phyloP scores from a whole-genome alignment of 164 flowering plant genomes.

The Pachysandra terminalis region DNA sequence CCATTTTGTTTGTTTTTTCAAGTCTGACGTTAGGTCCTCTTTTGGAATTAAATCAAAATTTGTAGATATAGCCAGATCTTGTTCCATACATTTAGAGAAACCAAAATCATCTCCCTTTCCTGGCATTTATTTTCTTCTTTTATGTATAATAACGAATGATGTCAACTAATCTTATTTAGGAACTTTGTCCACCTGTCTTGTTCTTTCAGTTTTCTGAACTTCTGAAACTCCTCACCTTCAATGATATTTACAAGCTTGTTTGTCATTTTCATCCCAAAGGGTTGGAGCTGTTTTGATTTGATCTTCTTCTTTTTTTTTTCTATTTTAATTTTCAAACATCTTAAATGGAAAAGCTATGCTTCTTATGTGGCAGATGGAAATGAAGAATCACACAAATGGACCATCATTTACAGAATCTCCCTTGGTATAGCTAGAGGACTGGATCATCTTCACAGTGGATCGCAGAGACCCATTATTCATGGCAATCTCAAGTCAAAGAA shows the following conservation, averaged over 20 bases:
- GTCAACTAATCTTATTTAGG: no score
- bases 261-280: not conserved
- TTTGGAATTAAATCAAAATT: no score
- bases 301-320: not conserved
- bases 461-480: conserved; percentile 61
- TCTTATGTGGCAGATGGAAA: conserved; percentile 41
- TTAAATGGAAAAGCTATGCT: conserved; percentile 3
- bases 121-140: no score
- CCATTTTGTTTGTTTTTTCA: no score
- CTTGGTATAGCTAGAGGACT: conserved; percentile 71
- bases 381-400: conserved; percentile 60
- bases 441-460: conserved; percentile 72
- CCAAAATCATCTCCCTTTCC: no score
- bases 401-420: conserved; percentile 50
- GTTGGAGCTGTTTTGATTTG: not conserved
- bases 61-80: no score
- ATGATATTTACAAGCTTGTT: no score
- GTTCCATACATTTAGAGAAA: no score
- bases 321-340: not conserved
- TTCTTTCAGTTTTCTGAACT: not conserved
- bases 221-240: not conserved
- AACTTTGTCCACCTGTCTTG: not conserved
- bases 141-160: no score
- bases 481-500: conserved; percentile 92
- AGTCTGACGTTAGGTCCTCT: no score